A percentile compares a stretch with the other conserved stretches of the same genome.
Evolutionary conservation across 441 rosid species (phyloP).

Genomic region (Corymbia calophylla): DNA sequence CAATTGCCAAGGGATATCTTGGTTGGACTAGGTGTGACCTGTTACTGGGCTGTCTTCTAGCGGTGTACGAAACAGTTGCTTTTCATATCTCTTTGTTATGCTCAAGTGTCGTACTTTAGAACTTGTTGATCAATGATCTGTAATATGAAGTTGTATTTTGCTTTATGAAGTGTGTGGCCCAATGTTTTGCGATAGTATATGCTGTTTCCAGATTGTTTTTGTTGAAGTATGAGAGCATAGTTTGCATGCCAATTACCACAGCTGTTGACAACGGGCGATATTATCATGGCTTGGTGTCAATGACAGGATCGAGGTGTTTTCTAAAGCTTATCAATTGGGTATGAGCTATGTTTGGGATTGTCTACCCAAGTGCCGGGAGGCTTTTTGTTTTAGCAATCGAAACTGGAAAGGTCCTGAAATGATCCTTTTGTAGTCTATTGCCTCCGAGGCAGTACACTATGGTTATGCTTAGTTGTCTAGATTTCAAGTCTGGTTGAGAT

Average conservation of each 20-base stretch:
- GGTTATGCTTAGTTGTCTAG: not conserved
- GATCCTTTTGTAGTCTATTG: not conserved
- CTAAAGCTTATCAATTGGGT: not conserved
- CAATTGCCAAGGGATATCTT: not conserved
- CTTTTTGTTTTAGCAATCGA: not conserved
- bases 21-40: not conserved
- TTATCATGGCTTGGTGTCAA: not conserved
- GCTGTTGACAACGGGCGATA: not conserved
- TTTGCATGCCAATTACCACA: not conserved
- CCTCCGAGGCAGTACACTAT: not conserved
- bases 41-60: not conserved
- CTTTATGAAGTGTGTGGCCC: not conserved
- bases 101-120: not conserved
- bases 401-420: not conserved
- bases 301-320: not conserved
- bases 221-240: not conserved
- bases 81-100: not conserved
- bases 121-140: not conserved
- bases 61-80: not conserved
- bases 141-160: not conserved
- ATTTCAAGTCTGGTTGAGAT: not conserved
- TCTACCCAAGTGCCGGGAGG: not conserved
- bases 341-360: not conserved
- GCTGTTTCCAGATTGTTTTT: not conserved
- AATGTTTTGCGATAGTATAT: not conserved